Evolutionary conservation across 495 filamentous ascomycete species (phyloP), one percentile per base, ranked within the genome.

Genomic region (Aspergillus funiculosus): DNA sequence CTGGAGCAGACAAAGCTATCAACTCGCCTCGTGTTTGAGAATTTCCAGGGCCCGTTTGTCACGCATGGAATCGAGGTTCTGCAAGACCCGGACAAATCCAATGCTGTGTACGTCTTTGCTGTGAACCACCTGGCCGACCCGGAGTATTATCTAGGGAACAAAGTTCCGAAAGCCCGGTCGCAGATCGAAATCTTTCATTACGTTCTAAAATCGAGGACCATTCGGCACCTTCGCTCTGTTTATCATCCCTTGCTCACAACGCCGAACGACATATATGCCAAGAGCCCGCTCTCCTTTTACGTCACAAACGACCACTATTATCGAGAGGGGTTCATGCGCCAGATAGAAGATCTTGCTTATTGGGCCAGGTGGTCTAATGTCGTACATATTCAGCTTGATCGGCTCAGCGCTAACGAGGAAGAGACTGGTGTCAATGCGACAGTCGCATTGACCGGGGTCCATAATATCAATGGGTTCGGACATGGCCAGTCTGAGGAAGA

Each of bases 11-110:
- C 77, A 4, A 57, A 76, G 59, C 63, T 62, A 36, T 69, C 75
- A 1, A 64, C 51, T 5, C 63, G 71, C 7, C 63, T 83, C 9
- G 21, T 39, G 0, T 70, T 81, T 11, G 59, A 72, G 8, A 66
- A 74, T 51, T 82, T 82, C 51, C 36, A 68, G 13, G 66, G 68
- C 7, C 64, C 75, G 0, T 80, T 84, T 35, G 51, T 76, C 6
- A 79, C 79, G 0, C 80, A 83, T 48, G 80, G 80, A 6, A 77
- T 84, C 43, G 75, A 77, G 37, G 66, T 84, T 4, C 68, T 78
- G 28, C 58, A 53, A 0, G 71, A 79, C 21, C 68, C 65, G 0
- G 54, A 65, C 7, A 54, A 63, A 15, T 43, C 60, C 1, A 46
- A 58, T 19, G 70, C 77, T 0, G 74, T 82, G 6, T 83, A 80